A percentile compares a stretch with the other conserved stretches of the same genome.
Evolutionary conservation across 768 basidiomycete species (phyloP).

Genomic region (Crucibulum laeve): DNA sequence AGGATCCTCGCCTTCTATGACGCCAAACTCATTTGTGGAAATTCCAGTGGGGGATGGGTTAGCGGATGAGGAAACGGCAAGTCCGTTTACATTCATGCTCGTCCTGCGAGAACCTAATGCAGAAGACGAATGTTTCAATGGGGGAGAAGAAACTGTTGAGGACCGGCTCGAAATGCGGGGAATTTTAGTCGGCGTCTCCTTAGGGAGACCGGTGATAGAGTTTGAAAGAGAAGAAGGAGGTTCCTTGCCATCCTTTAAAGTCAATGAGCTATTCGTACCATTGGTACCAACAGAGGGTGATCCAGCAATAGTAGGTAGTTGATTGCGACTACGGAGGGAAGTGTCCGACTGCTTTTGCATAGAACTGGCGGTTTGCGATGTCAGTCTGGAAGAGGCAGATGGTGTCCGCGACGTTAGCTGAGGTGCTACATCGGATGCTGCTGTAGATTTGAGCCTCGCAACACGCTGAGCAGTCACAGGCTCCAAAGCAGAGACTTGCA

Average conservation of each 20-base stretch:
- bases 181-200: constrained; percentile 91
- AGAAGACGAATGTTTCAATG: constrained; percentile 49
- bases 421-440: constrained; percentile 40
- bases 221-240: constrained; percentile 51
- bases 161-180: constrained; percentile 87
- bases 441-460: constrained; percentile 67
- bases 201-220: constrained; percentile 46
- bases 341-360: constrained; percentile 85
- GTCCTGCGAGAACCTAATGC: constrained; percentile 54
- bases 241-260: constrained; percentile 52
- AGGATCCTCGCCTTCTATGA: constrained; percentile 60
- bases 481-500: constrained; percentile 86
- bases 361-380: constrained; percentile 81
- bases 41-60: constrained; percentile 60
- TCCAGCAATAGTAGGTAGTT: constrained; percentile 88
- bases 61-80: constrained; percentile 44
- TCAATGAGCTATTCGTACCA: constrained; percentile 41
- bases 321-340: constrained; percentile 70
- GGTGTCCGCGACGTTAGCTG: constrained; percentile 28
- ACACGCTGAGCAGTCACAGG: constrained; percentile 80
- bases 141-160: constrained; percentile 71
- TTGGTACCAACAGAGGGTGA: constrained; percentile 82
- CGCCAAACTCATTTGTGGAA: constrained; percentile 73
- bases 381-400: constrained; percentile 57
- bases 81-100: constrained; percentile 52